Evolutionary conservation across 192 early-diverging fungal genomes (phyloP), one percentile per base, ranked within the genome.

Genomic region (Coemansia sp.): DNA sequence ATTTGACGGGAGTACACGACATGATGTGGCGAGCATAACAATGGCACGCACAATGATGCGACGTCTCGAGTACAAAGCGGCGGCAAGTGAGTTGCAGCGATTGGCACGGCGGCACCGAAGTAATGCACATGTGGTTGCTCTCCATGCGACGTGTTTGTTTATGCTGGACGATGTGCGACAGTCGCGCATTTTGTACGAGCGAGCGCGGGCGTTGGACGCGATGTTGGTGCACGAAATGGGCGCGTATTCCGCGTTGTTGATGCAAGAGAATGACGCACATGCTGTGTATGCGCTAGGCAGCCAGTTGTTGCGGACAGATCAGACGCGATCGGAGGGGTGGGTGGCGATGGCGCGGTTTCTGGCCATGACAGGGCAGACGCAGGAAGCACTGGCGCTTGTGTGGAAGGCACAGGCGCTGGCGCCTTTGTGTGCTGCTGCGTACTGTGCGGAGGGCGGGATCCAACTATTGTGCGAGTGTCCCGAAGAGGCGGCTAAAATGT

Each of bases 341-440:
- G 59, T 75, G 6, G 69, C 71, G 52, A 79, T 79, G 74, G 82
- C 82, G 23, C 69, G 72, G 25, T 79, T 78, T 49, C 31, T 61
- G 47, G 29, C 29, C 6, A 17, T 61, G 41, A 37, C 41, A 0
- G 72, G 69, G 1, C 69, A 79, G 19, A 63, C 65, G 39, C 65
- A 79, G 49, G 76, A 78, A 41, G 72, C 76, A 2, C 65, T 83
- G 67, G 69, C 76, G 0, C 65, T 83, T 3, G 70, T 65, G 31
- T 74, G 71, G 72, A 78, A 79, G 41, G 82, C 82, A 6, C 76
- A 79, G 67, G 55, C 72, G 27, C 57, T 83, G 48, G 64, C 65
- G 7, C 72, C 70, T 2, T 37, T 31, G 1, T 57, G 47, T 23
- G 53, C 71, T 37, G 68, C 69, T n/a, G 82, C 76, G 5, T 67